Evolutionary conservation across 495 filamentous ascomycete genomes (phyloP), one percentile per base, ranked within the genome.

Genomic region (Beverwykella pulmonaria): DNA sequence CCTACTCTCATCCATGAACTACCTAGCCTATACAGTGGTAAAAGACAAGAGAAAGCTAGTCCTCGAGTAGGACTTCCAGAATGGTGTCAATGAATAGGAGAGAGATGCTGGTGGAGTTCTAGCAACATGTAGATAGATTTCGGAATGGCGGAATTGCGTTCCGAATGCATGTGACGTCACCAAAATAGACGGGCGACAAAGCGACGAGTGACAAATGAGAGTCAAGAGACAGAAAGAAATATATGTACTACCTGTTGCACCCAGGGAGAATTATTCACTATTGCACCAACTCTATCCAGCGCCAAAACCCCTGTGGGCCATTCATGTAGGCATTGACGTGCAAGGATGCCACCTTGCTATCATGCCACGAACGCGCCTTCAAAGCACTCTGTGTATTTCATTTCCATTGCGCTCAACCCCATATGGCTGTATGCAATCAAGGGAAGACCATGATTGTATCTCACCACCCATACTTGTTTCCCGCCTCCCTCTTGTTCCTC

Each of bases 391-490:
- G 32, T 34, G 32, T 6, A 5, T 34, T 44, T 10, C 39, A n/a
- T 44, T 44, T n/a, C 39, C 5, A 12, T 4, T 4, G 39, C 39
- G 3, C 6, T 10, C 6, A 44, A 10, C 6, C 39, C 8, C 39
- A 3, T 2, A 14, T 44, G 9, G 32, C 12, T 12, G 12, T 12
- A 34, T 7, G 39, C 12, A n/a, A n/a, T 44, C 15, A 9, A n/a
- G 39, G 15, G 17, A 34, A 12, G 30, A 12, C 39, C 39, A 44
- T 44, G 2, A 3, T 44, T n/a, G 39, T 44, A n/a, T 4, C 39
- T 44, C 39, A 89, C 90, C 91, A 97, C 6, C 92, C 92, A 82
- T 97, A 97, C 71, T 84, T 85, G 22, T 84, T 85, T 9, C 89
- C 90, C 5, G 90, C 91, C 67, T 95, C 92, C 64, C 82, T 86